Evolutionary conservation across 495 filamentous ascomycete species (phyloP).

Genomic region (Copromyces sp.): DNA sequence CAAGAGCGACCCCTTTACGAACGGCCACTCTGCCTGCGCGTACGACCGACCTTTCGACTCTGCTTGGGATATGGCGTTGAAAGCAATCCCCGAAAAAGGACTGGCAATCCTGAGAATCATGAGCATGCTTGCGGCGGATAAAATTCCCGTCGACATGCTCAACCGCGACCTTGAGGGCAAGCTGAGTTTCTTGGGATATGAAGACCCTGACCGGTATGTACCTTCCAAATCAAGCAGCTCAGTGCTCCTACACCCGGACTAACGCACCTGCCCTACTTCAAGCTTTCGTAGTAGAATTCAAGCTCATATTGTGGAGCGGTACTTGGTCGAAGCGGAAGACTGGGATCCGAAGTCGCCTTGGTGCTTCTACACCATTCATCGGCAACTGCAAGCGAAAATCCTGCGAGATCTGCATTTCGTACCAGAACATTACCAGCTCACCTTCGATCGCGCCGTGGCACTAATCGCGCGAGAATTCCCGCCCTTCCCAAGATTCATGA

Average conservation of each 20-base stretch:
- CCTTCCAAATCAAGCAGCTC: neutral
- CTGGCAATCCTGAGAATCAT: neutral
- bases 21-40: neutral
- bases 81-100: neutral
- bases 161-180: neutral
- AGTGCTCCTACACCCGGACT: neutral
- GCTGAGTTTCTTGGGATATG: neutral
- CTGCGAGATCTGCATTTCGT: neutral
- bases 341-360: neutral
- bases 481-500: neutral
- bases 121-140: neutral
- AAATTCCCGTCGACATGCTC: neutral
- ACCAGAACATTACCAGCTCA: neutral
- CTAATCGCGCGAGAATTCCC: neutral
- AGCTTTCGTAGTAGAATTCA: neutral
- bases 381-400: neutral
- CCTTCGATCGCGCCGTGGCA: neutral
- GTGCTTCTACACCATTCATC: neutral
- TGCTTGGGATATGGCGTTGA: neutral
- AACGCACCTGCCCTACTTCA: neutral
- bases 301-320: neutral
- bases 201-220: neutral
- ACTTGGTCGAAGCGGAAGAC: neutral
- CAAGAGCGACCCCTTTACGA: neutral
- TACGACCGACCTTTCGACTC: neutral